Conservation (phyloP, 2,329 filamentous ascomycete genomes). For the Grosmannia clavigera region DNA sequence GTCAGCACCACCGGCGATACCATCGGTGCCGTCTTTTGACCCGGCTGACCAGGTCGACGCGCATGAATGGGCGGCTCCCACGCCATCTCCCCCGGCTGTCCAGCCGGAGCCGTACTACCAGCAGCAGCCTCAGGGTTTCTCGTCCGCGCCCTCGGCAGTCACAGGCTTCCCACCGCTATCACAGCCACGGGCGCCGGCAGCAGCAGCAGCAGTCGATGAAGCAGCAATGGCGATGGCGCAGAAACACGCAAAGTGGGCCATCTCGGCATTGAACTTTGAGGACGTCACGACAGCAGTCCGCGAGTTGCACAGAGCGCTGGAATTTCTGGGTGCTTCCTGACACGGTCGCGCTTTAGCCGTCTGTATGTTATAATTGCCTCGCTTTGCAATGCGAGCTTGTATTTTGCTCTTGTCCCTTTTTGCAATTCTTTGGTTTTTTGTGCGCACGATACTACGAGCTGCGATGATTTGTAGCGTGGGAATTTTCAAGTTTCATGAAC, state of each 20-base stretch:
- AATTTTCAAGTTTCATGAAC: no score
- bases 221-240: conserved; percentile 64
- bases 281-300: conserved; percentile 82
- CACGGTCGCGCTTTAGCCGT: neutral
- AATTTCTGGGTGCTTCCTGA: conserved; percentile 52
- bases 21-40: neutral
- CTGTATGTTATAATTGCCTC: no score
- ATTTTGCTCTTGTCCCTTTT: neutral
- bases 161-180: conserved; percentile 7
- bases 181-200: conserved; percentile 2
- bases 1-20: neutral
- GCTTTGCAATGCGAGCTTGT: neutral
- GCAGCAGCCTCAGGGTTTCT: conserved; percentile 1
- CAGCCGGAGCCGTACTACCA: conserved; percentile 18
- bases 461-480: no score
- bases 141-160: neutral
- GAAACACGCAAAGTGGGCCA: conserved; percentile 95
- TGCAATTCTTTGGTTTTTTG: neutral
- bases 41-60: neutral
- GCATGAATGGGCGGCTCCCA: neutral
- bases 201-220: conserved; percentile 40
- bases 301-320: conserved; percentile 66
- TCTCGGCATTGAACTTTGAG: conserved; percentile 93
- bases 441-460: no score
- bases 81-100: neutral